phyloP scores from a whole-genome alignment of 306 rosid species.

The Sicyos edulis region DNA sequence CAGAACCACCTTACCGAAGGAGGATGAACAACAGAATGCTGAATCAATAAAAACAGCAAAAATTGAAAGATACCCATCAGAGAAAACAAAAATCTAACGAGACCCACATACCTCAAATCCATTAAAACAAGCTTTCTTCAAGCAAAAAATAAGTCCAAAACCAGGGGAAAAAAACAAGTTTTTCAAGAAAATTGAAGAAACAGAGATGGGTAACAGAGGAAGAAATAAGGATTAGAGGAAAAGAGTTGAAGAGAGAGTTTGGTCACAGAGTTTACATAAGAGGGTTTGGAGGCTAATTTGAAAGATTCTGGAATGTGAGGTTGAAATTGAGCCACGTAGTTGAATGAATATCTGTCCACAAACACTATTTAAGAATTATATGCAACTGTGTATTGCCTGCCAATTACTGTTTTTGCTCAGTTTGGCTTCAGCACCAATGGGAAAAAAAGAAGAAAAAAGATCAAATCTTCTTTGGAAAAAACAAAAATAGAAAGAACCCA shows the following conservation, averaged over 20 bases:
- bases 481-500: neutral
- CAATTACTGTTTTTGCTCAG: slow-evolving; percentile 13
- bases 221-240: slow-evolving; percentile 9
- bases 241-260: slow-evolving; percentile 18
- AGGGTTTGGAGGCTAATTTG: neutral
- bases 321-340: slow-evolving; percentile 50
- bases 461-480: neutral
- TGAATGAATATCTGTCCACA: slow-evolving; percentile 30
- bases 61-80: slow-evolving; percentile 14
- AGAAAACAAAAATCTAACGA: slow-evolving; percentile 16
- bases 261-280: neutral
- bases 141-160: neutral
- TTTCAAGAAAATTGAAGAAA: neutral
- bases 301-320: slow-evolving; percentile 46
- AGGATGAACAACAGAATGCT: neutral
- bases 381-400: slow-evolving; percentile 6
- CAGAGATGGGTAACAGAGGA: too few species aligned
- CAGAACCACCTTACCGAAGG: neutral
- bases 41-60: slow-evolving; percentile 19
- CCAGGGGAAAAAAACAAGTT: neutral
- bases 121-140: neutral
- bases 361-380: neutral
- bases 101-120: slow-evolving; percentile 36
- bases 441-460: neutral
- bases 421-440: neutral